Evolutionary conservation across 352 stramenopile genomes (phyloP).

Genomic region (Globisporangium splendens): DNA sequence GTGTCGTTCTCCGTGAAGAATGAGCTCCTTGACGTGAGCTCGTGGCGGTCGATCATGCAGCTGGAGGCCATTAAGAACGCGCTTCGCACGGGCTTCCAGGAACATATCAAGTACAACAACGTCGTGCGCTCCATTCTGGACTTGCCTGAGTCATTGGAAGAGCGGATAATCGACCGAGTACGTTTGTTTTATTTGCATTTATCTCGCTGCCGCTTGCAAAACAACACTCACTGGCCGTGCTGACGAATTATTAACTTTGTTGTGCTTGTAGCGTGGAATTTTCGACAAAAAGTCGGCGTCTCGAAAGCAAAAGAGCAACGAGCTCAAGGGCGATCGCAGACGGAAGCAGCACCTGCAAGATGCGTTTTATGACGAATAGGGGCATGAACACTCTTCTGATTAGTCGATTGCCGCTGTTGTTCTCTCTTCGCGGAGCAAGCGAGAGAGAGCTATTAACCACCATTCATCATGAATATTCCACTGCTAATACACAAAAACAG

Average conservation of each 20-base stretch:
- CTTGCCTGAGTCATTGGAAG: conserved; percentile 72
- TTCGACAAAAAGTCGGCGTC: conserved; percentile 81
- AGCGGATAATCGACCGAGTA: conserved; percentile 67
- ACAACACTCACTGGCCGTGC: not conserved
- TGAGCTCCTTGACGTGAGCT: conserved; percentile 68
- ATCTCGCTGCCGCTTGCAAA: not conserved
- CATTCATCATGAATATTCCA: too few relatives aligned
- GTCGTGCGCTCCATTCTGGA: conserved; percentile 71
- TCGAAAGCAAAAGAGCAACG: conserved; percentile 77
- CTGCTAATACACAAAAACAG: too few relatives aligned
- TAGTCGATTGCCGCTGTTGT: not conserved
- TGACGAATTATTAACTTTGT: not conserved
- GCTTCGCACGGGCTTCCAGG: conserved; percentile 66
- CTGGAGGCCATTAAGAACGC: conserved; percentile 80
- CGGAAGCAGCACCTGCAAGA: conserved; percentile 80
- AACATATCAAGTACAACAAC: conserved; percentile 90
- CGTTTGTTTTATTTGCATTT: conserved; percentile 13
- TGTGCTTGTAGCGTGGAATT: conserved; percentile 48
- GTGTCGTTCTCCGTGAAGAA: conserved; percentile 76
- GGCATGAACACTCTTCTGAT: not conserved
- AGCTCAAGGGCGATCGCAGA: conserved; percentile 71
- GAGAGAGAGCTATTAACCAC: too few relatives aligned
- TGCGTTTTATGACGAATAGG: conserved; percentile 63
- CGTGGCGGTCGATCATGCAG: conserved; percentile 80
- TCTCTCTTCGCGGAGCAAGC: not conserved